phyloP scores from a whole-genome alignment of 2,329 filamentous ascomycete genomes.

The Eutypella sp. region DNA sequence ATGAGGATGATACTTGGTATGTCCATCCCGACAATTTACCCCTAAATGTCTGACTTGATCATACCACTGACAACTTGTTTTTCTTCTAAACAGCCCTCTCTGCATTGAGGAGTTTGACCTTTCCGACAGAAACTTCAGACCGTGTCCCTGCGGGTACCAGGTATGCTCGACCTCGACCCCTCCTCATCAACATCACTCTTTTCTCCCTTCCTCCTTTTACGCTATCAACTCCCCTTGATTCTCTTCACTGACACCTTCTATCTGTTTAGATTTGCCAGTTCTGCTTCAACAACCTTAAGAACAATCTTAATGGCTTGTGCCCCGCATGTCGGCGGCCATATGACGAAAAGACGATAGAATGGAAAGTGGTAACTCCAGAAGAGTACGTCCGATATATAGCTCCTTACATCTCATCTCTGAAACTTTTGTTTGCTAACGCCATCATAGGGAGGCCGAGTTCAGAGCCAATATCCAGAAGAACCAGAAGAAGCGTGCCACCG shows the following conservation, averaged over 20 bases:
- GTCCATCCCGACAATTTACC: slow-evolving; percentile 19
- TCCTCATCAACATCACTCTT: no score
- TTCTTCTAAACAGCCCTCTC: slow-evolving; percentile 76
- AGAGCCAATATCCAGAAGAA: slow-evolving; percentile 78
- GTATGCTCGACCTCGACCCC: no score
- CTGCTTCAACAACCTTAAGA: slow-evolving; percentile 99
- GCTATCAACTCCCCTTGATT: no score
- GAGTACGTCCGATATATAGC: slow-evolving; percentile 59
- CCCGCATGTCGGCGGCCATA: slow-evolving; percentile 96
- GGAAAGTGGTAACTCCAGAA: slow-evolving; percentile 90
- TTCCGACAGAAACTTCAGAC: slow-evolving; percentile 92
- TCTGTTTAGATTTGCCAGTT: slow-evolving; percentile 86
- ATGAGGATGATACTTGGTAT: slow-evolving; percentile 67
- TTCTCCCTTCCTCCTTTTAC: no score
- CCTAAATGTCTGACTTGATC: slow-evolving; percentile 4
- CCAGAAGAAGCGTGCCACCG: slow-evolving; percentile 83
- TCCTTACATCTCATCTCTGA: background rate
- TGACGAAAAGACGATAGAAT: slow-evolving; percentile 95
- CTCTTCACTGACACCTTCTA: slow-evolving; percentile 10
- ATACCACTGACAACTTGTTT: slow-evolving; percentile 20
- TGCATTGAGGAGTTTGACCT: slow-evolving; percentile 99
- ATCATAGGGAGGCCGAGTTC: slow-evolving; percentile 63
- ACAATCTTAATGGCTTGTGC: slow-evolving; percentile 93
- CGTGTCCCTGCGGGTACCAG: slow-evolving; percentile 97
- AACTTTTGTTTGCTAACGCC: slow-evolving; percentile 18